These are phyloP conservation scores for Globisporangium carolinianum DNA, from an alignment of 352 stramenopile genomes.

Conservation along the genomic window DNA sequence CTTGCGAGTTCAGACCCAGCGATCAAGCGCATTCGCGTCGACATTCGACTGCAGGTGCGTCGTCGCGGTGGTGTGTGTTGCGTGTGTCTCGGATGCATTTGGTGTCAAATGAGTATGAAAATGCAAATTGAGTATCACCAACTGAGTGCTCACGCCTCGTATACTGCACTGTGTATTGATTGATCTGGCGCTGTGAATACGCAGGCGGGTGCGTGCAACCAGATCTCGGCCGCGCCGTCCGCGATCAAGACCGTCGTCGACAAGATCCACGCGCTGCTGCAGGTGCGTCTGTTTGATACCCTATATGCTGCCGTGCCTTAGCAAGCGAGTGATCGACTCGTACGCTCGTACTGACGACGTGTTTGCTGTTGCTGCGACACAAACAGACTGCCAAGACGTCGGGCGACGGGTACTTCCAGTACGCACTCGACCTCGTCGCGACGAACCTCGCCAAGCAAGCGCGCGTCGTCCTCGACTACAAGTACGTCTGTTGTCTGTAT, in stretches of 20 bases:
- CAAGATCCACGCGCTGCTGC: slow-evolving; percentile 61
- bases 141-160: neutral
- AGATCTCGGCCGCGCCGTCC: slow-evolving; percentile 66
- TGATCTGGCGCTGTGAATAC: neutral
- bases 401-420: slow-evolving; percentile 61
- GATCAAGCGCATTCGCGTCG: slow-evolving; percentile 62
- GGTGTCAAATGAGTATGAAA: neutral
- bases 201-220: slow-evolving; percentile 71
- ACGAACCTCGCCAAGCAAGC: slow-evolving; percentile 69
- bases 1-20: slow-evolving; percentile 33
- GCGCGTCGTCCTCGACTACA: slow-evolving; percentile 63
- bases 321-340: neutral
- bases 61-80: neutral
- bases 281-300: slow-evolving; percentile 17
- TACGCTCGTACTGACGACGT: neutral
- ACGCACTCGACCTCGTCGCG: slow-evolving; percentile 61
- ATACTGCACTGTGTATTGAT: neutral
- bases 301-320: too few species aligned
- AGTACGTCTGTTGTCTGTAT: slow-evolving; percentile 29
- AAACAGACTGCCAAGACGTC: slow-evolving; percentile 40
- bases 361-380: neutral
- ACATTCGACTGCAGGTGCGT: slow-evolving; percentile 57
- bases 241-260: slow-evolving; percentile 53
- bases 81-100: neutral
- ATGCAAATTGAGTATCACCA: too few species aligned